Conservation (phyloP, 2,329 filamentous ascomycete species). For the Plenodomus lindquistii region DNA sequence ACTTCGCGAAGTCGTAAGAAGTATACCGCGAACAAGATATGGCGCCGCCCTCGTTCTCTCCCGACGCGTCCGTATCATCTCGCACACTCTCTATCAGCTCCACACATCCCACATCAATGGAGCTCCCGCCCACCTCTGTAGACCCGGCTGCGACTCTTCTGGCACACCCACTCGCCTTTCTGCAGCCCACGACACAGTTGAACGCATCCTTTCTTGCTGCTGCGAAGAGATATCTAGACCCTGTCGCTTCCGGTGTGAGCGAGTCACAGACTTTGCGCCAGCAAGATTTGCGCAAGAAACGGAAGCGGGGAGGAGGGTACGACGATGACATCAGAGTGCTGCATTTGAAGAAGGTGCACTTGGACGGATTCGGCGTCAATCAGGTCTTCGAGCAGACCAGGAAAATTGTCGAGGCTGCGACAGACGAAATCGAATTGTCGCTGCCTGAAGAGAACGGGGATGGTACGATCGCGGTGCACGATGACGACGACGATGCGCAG, state of each 20-base stretch:
- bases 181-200: slow-evolving; percentile 71
- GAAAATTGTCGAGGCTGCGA: slow-evolving; percentile 73
- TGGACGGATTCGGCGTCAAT: slow-evolving; percentile 82
- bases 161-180: slow-evolving; percentile 70
- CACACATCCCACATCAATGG: slow-evolving; percentile 40
- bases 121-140: slow-evolving; percentile 32
- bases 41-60: slow-evolving; percentile 41
- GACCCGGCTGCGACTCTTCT: slow-evolving; percentile 63
- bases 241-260: slow-evolving; percentile 73
- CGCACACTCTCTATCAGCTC: slow-evolving; percentile 46
- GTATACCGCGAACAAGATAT: slow-evolving; percentile 21
- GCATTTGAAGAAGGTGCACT: slow-evolving; percentile 80
- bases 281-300: slow-evolving; percentile 72
- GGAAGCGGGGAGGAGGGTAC: slow-evolving; percentile 66
- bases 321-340: slow-evolving; percentile 58
- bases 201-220: slow-evolving; percentile 71
- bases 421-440: slow-evolving; percentile 57
- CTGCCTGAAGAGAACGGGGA: slow-evolving; percentile 41
- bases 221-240: slow-evolving; percentile 80
- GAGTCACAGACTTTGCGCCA: slow-evolving; percentile 71
- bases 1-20: background rate
- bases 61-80: slow-evolving; percentile 45
- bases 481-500: slow-evolving; percentile 37
- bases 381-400: slow-evolving; percentile 95
- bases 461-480: slow-evolving; percentile 18